phyloP scores from a whole-genome alignment of 2,329 filamentous ascomycete genomes.

The Macrophomina tecta region DNA sequence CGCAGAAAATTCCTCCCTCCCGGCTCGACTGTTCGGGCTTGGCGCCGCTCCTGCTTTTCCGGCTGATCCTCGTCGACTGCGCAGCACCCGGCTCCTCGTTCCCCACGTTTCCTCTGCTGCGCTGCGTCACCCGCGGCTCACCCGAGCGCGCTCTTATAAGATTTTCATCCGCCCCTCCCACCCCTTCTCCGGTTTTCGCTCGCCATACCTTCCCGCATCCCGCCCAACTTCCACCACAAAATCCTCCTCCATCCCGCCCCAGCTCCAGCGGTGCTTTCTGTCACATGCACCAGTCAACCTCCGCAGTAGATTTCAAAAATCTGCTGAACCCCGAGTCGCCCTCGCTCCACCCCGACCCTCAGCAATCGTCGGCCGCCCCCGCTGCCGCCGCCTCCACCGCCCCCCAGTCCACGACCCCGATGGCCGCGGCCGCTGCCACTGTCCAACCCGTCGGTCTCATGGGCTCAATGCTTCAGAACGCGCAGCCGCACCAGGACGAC shows the following conservation, averaged over 20 bases:
- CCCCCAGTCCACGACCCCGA: constrained; percentile 30
- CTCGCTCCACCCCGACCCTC: background rate
- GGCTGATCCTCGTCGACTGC: constrained; percentile 29
- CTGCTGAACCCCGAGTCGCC: constrained; percentile 45
- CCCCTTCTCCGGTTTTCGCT: constrained; percentile 43
- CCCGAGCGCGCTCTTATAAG: constrained; percentile 37
- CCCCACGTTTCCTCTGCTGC: constrained; percentile 32
- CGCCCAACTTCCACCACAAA: constrained; percentile 10
- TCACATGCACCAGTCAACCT: constrained; percentile 48
- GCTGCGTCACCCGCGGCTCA: constrained; percentile 34
- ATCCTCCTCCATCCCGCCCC: constrained; percentile 7
- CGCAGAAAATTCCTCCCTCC: constrained; percentile 28
- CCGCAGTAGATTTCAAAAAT: constrained; percentile 45
- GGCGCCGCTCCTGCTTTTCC: constrained; percentile 26
- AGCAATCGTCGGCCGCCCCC: constrained; percentile 15
- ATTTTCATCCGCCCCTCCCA: constrained; percentile 42
- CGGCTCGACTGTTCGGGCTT: constrained; percentile 28
- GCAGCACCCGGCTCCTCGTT: constrained; percentile 29
- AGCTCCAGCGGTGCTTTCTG: constrained; percentile 26
- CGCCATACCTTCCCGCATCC: constrained; percentile 31
- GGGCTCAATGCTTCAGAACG: constrained; percentile 66
- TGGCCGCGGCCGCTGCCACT: constrained; percentile 54
- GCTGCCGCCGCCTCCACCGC: constrained; percentile 7
- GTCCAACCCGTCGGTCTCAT: constrained; percentile 56
- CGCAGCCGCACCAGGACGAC: constrained; percentile 52